Percentiles rank a stretch among this genome's conserved stretches.
Conservation (phyloP, 352 stramenopile species). For the Thalassiosira hispida region DNA sequence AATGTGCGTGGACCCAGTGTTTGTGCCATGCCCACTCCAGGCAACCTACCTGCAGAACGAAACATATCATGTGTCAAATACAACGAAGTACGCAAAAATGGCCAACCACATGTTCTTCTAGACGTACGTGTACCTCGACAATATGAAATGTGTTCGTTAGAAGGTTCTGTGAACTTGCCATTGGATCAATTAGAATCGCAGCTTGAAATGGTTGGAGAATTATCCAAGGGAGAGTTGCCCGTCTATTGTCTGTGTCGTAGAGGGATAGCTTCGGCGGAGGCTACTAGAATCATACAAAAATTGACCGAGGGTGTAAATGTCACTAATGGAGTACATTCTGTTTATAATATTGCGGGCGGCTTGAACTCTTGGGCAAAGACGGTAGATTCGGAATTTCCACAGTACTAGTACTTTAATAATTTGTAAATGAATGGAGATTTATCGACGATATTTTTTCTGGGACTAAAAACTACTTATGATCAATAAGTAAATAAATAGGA, state of each 20-base stretch:
- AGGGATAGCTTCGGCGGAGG: slow-evolving; percentile 81
- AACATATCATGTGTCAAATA: slow-evolving; percentile 74
- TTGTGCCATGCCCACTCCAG: slow-evolving; percentile 12
- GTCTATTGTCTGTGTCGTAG: slow-evolving; percentile 87
- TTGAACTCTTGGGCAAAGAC: slow-evolving; percentile 82
- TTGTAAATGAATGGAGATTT: not conserved
- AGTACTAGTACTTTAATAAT: slow-evolving; percentile 73
- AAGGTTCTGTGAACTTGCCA: slow-evolving; percentile 83
- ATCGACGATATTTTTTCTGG: no score
- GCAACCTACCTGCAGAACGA: slow-evolving; percentile 34
- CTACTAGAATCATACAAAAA: slow-evolving; percentile 75
- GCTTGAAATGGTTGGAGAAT: slow-evolving; percentile 49
- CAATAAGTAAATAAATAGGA: no score
- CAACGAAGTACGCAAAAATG: slow-evolving; percentile 45
- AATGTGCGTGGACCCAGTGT: slow-evolving; percentile 43
- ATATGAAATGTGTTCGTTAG: slow-evolving; percentile 84
- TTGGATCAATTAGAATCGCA: slow-evolving; percentile 60
- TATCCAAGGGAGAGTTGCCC: slow-evolving; percentile 66
- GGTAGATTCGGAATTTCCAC: slow-evolving; percentile 85
- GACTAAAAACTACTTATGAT: no score
- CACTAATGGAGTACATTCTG: slow-evolving; percentile 52
- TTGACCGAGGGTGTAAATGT: slow-evolving; percentile 42
- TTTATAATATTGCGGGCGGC: slow-evolving; percentile 84
- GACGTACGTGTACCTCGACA: slow-evolving; percentile 84
- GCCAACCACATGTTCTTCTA: slow-evolving; percentile 73